Conservation (phyloP, 2,329 filamentous ascomycete genomes). For the Alternaria metachromatica region DNA sequence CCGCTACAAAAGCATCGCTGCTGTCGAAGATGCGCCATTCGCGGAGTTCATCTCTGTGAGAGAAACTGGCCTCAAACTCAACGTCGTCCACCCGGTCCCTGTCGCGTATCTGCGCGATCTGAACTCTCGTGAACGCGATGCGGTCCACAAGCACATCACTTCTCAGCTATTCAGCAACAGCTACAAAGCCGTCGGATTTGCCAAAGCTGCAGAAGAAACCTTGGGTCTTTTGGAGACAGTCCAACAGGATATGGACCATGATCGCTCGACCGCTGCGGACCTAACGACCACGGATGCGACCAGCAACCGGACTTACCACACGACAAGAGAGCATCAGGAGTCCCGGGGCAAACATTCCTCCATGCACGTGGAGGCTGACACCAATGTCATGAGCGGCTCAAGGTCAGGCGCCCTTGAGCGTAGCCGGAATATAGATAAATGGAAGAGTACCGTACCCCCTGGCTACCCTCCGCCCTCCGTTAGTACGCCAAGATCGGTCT, state of each 20-base stretch:
- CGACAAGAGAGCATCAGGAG: background rate
- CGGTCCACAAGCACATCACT: background rate
- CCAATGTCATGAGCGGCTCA: no score
- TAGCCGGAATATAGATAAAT: background rate
- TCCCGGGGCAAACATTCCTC: background rate
- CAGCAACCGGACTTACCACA: background rate
- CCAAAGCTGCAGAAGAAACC: background rate
- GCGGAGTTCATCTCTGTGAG: background rate
- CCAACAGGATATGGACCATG: background rate
- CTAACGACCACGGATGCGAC: background rate
- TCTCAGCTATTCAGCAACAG: fast-evolving
- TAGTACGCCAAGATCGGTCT: background rate
- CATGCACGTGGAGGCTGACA: no score
- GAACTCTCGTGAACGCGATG: background rate
- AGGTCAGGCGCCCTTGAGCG: no score
- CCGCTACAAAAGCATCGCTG: background rate
- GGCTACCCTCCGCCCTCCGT: background rate
- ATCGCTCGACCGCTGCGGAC: background rate
- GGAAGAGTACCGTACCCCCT: background rate
- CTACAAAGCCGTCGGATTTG: background rate
- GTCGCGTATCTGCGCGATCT: background rate
- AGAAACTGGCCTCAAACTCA: background rate
- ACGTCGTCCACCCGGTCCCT: background rate
- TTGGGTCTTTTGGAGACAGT: fast-evolving
- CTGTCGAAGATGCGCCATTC: background rate